Percentiles rank a stretch among this genome's conserved stretches.
Evolutionary conservation across 306 rosid species (phyloP).

Genomic region (Purshia tridentata): DNA sequence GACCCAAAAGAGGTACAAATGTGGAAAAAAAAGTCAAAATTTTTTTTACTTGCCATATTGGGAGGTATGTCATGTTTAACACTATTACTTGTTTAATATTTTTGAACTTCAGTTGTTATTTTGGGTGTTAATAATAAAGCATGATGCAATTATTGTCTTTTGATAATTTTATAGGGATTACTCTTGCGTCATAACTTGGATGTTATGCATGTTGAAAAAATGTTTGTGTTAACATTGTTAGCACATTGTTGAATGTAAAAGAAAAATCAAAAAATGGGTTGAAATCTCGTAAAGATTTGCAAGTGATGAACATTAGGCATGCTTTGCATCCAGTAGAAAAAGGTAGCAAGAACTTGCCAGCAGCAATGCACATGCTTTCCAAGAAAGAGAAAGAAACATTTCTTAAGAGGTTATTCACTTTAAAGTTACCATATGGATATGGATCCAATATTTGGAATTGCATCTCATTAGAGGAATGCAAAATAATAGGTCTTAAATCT

Average conservation of each 20-base stretch:
- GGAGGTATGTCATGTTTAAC: background rate
- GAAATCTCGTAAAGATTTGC: background rate
- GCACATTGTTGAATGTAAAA: background rate
- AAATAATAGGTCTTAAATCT: background rate
- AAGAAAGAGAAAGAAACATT: background rate
- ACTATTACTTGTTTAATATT: background rate
- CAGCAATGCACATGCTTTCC: background rate
- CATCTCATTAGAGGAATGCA: background rate
- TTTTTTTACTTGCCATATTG: background rate
- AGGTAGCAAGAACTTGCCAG: background rate
- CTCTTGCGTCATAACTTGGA: background rate
- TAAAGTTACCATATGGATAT: constrained; percentile 2
- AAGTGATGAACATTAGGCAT: background rate
- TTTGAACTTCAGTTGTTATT: too few species aligned
- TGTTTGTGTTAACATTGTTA: background rate
- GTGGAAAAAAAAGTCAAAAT: background rate
- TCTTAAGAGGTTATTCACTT: background rate
- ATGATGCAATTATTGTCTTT: background rate
- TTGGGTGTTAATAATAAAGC: background rate
- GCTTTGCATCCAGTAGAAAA: background rate
- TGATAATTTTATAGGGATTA: background rate
- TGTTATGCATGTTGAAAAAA: background rate
- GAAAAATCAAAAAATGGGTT: background rate
- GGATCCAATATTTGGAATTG: background rate
- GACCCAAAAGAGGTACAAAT: too few species aligned